Evolutionary conservation across 345 rosid species (phyloP).

Genomic region (Arabis alpina): DNA sequence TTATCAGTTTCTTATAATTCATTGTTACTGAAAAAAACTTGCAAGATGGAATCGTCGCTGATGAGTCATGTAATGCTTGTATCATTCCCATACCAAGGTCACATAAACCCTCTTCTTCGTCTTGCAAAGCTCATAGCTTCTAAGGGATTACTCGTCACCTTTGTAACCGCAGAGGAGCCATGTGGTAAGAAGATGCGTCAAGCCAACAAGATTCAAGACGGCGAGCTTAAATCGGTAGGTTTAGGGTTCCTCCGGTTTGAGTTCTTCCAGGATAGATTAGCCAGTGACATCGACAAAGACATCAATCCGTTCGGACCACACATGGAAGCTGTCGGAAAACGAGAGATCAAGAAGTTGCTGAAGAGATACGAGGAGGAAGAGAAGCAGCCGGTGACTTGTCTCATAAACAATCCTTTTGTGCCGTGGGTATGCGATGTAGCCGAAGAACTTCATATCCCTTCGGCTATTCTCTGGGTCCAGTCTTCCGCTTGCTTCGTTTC

Average conservation of each 20-base stretch:
- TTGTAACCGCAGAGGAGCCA: conserved; percentile 47
- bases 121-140: conserved; percentile 68
- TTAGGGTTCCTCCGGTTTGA: conserved; percentile 63
- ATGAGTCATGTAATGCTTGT: conserved; percentile 58
- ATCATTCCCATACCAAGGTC: conserved; percentile 74
- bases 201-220: conserved; percentile 49
- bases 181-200: conserved; percentile 54
- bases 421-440: conserved; percentile 88
- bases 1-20: no score
- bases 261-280: conserved; percentile 60
- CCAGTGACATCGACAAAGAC: conserved; percentile 45
- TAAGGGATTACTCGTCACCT: conserved; percentile 65
- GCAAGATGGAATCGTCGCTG: conserved; percentile 3
- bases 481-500: conserved; percentile 72
- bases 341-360: conserved; percentile 50
- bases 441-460: conserved; percentile 60
- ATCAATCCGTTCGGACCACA: conserved; percentile 39
- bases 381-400: conserved; percentile 63
- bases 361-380: conserved; percentile 31
- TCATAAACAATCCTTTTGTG: conserved; percentile 70
- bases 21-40: no score
- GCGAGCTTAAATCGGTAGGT: conserved; percentile 53
- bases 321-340: conserved; percentile 53
- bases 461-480: conserved; percentile 87
- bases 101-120: conserved; percentile 65